Evolutionary conservation across 2,329 filamentous ascomycete genomes (phyloP).

Genomic region (Cercospora sojina): DNA sequence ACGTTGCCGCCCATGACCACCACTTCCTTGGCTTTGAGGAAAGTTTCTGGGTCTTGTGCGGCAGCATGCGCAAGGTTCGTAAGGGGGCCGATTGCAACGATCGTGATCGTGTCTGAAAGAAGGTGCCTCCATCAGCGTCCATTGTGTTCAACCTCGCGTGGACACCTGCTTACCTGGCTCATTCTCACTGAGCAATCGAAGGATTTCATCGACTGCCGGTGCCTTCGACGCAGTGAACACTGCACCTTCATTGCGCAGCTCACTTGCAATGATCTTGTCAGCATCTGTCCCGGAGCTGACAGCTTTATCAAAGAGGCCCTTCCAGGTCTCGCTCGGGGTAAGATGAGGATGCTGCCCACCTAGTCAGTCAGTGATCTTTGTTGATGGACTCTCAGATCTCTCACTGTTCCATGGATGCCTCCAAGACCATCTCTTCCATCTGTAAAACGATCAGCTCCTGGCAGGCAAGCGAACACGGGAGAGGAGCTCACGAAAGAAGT

Average conservation of each 20-base stretch:
- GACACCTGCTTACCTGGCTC: conserved; percentile 49
- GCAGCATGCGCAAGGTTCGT: conserved; percentile 93
- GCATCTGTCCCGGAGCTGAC: conserved; percentile 31
- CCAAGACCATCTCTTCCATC: conserved; percentile 52
- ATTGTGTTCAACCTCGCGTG: background rate
- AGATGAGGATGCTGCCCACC: conserved; percentile 48
- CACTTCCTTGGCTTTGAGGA: conserved; percentile 84
- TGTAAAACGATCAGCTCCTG: conserved; percentile 27
- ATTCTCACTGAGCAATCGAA: conserved; percentile 79
- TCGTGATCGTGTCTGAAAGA: conserved; percentile 69
- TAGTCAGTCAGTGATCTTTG: conserved; percentile 8
- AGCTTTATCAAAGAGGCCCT: conserved; percentile 44
- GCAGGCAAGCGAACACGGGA: background rate
- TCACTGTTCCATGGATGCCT: conserved; percentile 49
- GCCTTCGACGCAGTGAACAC: conserved; percentile 72
- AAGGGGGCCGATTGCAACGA: conserved; percentile 83
- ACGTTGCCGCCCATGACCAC: conserved; percentile 94
- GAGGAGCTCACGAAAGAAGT: conserved; percentile 72
- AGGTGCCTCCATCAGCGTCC: background rate
- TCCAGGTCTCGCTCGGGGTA: conserved; percentile 50
- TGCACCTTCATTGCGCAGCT: conserved; percentile 44
- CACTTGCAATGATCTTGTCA: conserved; percentile 39
- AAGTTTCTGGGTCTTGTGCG: conserved; percentile 82
- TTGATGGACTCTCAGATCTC: background rate
- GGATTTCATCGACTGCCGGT: conserved; percentile 79